Base-by-base conservation (phyloP, 1,284 basidiomycete genomes). In the Blastosporella zonata region DNA sequence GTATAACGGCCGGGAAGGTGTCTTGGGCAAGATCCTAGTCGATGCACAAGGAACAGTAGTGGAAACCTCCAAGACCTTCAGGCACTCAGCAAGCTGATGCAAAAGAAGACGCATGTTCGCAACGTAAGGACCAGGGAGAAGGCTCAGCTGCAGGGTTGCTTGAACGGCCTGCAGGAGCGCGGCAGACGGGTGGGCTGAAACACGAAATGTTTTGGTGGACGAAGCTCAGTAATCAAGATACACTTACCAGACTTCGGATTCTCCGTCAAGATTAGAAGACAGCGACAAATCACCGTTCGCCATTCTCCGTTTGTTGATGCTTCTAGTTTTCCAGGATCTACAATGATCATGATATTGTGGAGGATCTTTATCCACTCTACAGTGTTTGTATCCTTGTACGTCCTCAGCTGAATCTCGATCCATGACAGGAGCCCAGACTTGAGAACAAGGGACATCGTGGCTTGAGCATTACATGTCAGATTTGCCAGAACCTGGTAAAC, bases 371-470 rank as follows among this genome's bases (percentile, higher is more conserved):
- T 65, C 87, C 87, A 91, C 1, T 77, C 76, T 10, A 81, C 58
- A 2, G 66, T 64, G 53, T 87, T 82, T 1, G 67, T 65, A n/a
- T 55, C 56, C 9, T 60, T 67, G 9, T 69, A 56, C 4, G 60
- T 54, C 34, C 70, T 55, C 21, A 90, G 63, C 59, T 91, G 87
- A 65, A 87, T 81, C 60, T 86, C 80, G 15, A 94, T 78, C 93
- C 93, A 96, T 0, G 81, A 67, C 1, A 93, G 66, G 3, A 93
- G 68, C 0, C 79, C 77, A 0, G 82, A 82, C 55, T 83, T 83
- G 41, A 89, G 70, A 8, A 91, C 67, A 25, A 94, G 70, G 0
- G 84, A 83, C 9, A 74, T 79, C 2, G 80, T 77, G 0, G 89
- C 89, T 51, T 82, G 78, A 0, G 70, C 59, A 57, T 87, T 81